A percentile compares a stretch with the other conserved stretches of the same genome.
phyloP scores from a whole-genome alignment of 352 stramenopile species.

The Pythium plurisporium region DNA sequence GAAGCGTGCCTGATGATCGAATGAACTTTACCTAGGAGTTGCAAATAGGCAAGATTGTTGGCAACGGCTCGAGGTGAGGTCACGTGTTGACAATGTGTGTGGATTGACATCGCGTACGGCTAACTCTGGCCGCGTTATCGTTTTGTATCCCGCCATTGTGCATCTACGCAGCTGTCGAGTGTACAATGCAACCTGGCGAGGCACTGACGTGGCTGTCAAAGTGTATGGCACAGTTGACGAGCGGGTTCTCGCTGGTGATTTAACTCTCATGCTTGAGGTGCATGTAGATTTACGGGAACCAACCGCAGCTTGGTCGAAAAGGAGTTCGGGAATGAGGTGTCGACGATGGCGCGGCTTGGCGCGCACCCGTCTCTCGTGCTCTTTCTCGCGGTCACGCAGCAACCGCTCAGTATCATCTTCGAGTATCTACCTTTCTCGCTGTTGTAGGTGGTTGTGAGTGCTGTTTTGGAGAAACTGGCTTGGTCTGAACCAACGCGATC shows the following conservation, averaged over 20 bases:
- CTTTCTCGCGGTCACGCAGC: slow-evolving; percentile 54
- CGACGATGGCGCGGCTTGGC: slow-evolving; percentile 60
- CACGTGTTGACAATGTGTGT: neutral
- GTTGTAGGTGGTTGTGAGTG: slow-evolving; percentile 44
- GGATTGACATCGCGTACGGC: neutral
- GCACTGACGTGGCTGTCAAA: slow-evolving; percentile 71
- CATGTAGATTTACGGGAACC: slow-evolving; percentile 45
- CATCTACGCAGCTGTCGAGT: slow-evolving; percentile 51
- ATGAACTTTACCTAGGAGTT: slow-evolving; percentile 23
- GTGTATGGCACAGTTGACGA: slow-evolving; percentile 30
- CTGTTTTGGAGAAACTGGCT: no score
- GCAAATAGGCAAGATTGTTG: slow-evolving; percentile 45
- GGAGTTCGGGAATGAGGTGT: slow-evolving; percentile 75
- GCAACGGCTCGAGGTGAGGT: slow-evolving; percentile 57
- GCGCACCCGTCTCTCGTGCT: slow-evolving; percentile 68
- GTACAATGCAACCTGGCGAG: slow-evolving; percentile 72
- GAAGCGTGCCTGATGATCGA: neutral
- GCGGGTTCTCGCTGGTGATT: neutral
- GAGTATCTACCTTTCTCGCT: slow-evolving; percentile 77
- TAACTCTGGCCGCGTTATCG: neutral
- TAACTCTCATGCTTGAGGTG: neutral
- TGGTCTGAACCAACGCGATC: no score
- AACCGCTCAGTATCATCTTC: slow-evolving; percentile 61
- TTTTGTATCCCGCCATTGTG: no score
- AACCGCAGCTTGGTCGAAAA: slow-evolving; percentile 47